Conservation (phyloP, 2,329 filamentous ascomycete genomes). For the Colletotrichum sp. region DNA sequence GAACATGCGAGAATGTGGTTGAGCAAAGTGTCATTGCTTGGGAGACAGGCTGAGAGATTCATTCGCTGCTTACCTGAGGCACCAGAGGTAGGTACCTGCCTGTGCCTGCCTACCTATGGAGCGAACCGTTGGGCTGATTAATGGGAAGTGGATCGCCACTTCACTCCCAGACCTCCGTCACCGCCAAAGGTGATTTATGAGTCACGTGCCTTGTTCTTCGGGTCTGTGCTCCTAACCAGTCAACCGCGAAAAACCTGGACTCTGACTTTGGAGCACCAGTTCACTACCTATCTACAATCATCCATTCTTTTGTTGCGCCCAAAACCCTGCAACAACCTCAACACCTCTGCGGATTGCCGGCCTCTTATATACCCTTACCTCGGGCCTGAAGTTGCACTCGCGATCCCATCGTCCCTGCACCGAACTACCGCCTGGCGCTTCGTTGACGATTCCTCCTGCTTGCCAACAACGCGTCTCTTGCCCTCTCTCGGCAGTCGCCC, state of each 20-base stretch:
- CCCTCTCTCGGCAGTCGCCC: neutral
- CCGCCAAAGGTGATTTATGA: neutral
- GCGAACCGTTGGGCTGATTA: neutral
- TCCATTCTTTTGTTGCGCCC: conserved; percentile 10
- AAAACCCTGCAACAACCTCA: neutral
- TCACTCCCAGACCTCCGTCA: neutral
- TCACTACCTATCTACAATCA: neutral
- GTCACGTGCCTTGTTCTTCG: neutral
- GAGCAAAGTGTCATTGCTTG: neutral
- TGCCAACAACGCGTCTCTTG: conserved; percentile 5
- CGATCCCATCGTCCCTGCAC: neutral
- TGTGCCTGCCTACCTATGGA: neutral
- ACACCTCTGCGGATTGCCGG: neutral
- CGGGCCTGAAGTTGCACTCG: neutral
- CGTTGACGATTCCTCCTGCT: neutral
- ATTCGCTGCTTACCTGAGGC: neutral
- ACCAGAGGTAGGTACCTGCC: neutral
- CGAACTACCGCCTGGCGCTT: neutral
- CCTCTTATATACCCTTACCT: conserved; percentile 5
- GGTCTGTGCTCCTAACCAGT: neutral
- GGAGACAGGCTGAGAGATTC: neutral
- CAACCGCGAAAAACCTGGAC: neutral
- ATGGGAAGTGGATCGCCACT: neutral
- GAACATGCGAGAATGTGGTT: neutral
- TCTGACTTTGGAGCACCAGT: neutral